Percentiles rank a stretch among this genome's conserved stretches.
phyloP scores from a whole-genome alignment of 106 monocot genomes.

The Allium cepa region DNA sequence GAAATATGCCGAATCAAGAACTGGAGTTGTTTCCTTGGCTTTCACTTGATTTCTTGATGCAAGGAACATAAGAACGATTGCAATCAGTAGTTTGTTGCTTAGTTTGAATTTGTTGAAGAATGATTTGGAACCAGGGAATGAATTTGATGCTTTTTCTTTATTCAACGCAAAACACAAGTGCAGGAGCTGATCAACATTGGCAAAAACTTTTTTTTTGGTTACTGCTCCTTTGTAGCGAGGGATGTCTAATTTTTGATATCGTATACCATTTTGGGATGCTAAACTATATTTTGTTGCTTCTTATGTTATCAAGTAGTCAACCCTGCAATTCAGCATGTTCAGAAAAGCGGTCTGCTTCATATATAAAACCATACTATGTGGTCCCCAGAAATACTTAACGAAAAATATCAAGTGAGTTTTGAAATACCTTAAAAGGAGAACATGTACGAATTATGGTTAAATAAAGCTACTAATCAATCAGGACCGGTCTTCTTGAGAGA shows the following conservation, averaged over 20 bases:
- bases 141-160: slow-evolving; percentile 4
- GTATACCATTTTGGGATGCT: slow-evolving; percentile 78
- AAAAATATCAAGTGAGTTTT: slow-evolving; percentile 31
- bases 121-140: slow-evolving; percentile 15
- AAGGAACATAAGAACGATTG: slow-evolving; percentile 48
- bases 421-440: no score
- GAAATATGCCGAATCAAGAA: slow-evolving; percentile 82
- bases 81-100: slow-evolving; percentile 29
- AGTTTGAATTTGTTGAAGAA: slow-evolving; percentile 20
- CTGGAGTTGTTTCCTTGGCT: slow-evolving; percentile 41
- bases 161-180: slow-evolving; percentile 10
- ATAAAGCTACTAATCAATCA: no score
- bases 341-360: slow-evolving; percentile 62
- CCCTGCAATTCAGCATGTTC: slow-evolving; percentile 80
- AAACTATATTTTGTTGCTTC: slow-evolving; percentile 86
- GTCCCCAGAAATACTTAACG: slow-evolving; percentile 65
- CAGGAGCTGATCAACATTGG: slow-evolving; percentile 35
- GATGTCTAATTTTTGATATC: slow-evolving; percentile 84
- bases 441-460: no score
- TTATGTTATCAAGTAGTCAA: slow-evolving; percentile 83
- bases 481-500: no score
- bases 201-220: slow-evolving; percentile 34
- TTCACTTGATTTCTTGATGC: slow-evolving; percentile 36
- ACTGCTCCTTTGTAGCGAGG: slow-evolving; percentile 20
- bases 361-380: slow-evolving; percentile 45